Evolutionary conservation across 148 eudicot species (phyloP).

Genomic region (Chenopodium berlandieri): DNA sequence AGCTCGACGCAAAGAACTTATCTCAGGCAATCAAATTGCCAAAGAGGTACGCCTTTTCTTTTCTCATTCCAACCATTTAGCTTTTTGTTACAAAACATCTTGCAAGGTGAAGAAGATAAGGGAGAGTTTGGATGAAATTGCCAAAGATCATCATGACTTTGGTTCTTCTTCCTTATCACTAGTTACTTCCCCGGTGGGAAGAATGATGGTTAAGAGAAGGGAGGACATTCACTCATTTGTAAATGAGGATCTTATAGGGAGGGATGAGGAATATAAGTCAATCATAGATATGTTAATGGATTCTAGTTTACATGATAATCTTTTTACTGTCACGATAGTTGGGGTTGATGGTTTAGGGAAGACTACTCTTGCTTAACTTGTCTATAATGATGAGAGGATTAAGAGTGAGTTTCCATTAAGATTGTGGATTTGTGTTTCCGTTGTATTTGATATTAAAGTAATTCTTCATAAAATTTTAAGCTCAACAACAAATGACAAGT

Average conservation of each 20-base stretch:
- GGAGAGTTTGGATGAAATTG: conserved; percentile 2
- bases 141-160: neutral
- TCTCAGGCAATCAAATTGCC: neutral
- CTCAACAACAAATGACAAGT: neutral
- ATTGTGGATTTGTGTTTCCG: neutral
- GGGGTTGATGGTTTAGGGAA: neutral
- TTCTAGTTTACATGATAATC: neutral
- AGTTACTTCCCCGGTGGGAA: neutral
- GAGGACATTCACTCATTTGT: neutral
- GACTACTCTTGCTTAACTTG: neutral
- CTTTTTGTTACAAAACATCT: neutral
- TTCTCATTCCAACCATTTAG: neutral
- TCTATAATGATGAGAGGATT: neutral
- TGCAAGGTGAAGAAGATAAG: neutral
- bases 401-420: neutral
- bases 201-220: neutral
- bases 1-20: neutral
- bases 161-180: neutral
- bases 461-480: neutral
- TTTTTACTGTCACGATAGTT: neutral
- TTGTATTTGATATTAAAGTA: neutral
- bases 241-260: neutral
- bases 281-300: neutral
- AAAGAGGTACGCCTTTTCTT: neutral
- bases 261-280: neutral